These are phyloP conservation scores for Colletotrichum tabaci DNA, from an alignment of 2,329 filamentous ascomycete genomes.

Conservation along the genomic window DNA sequence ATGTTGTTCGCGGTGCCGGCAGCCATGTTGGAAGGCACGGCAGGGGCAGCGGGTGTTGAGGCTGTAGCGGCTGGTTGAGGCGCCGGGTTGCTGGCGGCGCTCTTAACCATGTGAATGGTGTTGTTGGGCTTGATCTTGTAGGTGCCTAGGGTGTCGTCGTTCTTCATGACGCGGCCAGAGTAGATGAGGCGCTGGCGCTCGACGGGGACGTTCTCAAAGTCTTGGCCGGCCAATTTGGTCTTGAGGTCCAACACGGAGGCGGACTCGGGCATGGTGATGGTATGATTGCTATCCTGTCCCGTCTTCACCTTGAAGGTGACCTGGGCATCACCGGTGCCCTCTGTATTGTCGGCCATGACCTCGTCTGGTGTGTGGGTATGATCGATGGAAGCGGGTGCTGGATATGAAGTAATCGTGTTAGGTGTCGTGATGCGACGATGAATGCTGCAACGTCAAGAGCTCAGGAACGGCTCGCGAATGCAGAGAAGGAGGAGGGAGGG, in stretches of 20 bases:
- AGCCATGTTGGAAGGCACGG: constrained; percentile 83
- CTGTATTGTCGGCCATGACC: constrained; percentile 76
- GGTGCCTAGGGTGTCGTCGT: constrained; percentile 84
- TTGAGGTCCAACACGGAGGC: constrained; percentile 90
- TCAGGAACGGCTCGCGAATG: constrained; percentile 1
- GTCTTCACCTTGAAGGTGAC: constrained; percentile 98
- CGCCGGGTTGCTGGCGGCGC: constrained; percentile 86
- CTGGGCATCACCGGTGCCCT: constrained; percentile 76
- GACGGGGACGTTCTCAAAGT: constrained; percentile 88
- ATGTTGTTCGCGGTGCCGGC: constrained; percentile 90
- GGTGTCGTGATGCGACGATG: constrained; percentile 17
- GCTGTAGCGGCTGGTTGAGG: constrained; percentile 59
- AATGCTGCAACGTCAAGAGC: not conserved
- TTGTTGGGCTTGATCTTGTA: constrained; percentile 98
- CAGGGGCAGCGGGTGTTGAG: constrained; percentile 66
- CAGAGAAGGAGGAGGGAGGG: not conserved
- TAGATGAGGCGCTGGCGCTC: constrained; percentile 97
- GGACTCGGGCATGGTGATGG: constrained; percentile 82
- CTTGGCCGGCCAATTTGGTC: constrained; percentile 83
- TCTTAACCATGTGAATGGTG: constrained; percentile 97
- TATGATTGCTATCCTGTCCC: constrained; percentile 90
- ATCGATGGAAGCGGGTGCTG: constrained; percentile 11
- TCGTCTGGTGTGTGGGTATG: constrained; percentile 10
- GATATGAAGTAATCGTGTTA: constrained; percentile 3
- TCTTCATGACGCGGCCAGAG: constrained; percentile 96